A percentile compares a stretch with the other conserved stretches of the same genome.
Conservation (phyloP, 2,329 filamentous ascomycete species). For the Apiospora malaysiana region DNA sequence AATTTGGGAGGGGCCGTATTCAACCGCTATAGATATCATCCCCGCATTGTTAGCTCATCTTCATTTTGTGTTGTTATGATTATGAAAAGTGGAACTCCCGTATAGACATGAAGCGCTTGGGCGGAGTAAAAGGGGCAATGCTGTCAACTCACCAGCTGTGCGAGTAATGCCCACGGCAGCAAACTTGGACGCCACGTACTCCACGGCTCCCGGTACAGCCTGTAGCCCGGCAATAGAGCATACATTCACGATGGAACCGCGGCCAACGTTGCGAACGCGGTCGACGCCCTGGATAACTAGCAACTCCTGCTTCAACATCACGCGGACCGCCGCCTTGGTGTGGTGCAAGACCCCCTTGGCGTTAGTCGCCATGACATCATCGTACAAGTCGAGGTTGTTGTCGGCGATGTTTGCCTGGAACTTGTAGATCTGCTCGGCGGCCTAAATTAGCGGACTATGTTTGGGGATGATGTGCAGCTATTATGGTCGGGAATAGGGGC, state of each 20-base stretch:
- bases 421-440: neutral
- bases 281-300: neutral
- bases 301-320: slow-evolving; percentile 11
- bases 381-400: neutral
- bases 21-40: neutral
- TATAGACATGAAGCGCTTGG: too few relatives aligned
- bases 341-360: slow-evolving; percentile 14
- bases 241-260: neutral
- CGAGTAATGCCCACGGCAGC: neutral
- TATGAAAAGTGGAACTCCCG: neutral
- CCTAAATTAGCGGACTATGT: neutral
- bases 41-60: neutral
- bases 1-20: slow-evolving; percentile 12
- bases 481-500: too few relatives aligned
- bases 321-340: slow-evolving; percentile 16
- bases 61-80: neutral
- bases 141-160: neutral
- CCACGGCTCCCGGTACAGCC: neutral
- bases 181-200: slow-evolving; percentile 18
- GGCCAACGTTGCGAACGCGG: neutral
- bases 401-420: neutral
- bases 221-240: slow-evolving; percentile 5
- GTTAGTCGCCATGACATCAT: neutral
- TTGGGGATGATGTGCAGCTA: too few relatives aligned
- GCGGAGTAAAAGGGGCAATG: too few relatives aligned